Conservation (phyloP, 306 rosid species). For the Canavalia gladiata region DNA sequence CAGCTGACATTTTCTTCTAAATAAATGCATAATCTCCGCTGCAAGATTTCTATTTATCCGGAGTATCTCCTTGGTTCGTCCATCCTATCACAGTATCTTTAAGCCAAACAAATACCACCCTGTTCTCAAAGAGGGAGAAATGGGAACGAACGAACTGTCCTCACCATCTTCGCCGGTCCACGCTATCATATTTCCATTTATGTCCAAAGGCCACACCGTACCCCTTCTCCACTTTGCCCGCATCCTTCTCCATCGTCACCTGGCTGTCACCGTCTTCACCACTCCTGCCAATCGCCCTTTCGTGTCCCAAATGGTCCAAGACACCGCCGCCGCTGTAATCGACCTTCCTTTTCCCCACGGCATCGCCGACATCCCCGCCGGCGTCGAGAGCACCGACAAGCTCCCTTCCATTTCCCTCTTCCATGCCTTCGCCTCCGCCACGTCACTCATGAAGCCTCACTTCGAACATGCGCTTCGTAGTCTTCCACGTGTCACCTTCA, state of each 20-base stretch:
- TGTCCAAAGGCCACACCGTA: conserved; percentile 40
- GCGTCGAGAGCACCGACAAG: conserved; percentile 30
- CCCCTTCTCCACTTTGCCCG: conserved; percentile 35
- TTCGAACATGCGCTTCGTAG: background rate
- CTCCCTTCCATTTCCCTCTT: conserved; percentile 30
- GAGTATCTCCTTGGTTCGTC: too few relatives aligned
- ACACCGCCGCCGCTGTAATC: background rate
- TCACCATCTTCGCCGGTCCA: background rate
- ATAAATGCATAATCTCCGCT: too few relatives aligned
- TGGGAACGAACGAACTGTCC: too few relatives aligned
- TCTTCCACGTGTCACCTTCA: conserved; percentile 23
- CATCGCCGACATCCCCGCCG: background rate
- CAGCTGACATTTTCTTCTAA: too few relatives aligned
- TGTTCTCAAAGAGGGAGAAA: too few relatives aligned
- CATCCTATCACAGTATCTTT: too few relatives aligned
- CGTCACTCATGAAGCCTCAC: conserved; percentile 1
- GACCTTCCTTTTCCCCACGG: background rate
- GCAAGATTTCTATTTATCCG: too few relatives aligned
- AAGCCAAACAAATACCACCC: too few relatives aligned
- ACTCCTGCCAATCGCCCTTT: conserved; percentile 9
- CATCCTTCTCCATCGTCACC: background rate
- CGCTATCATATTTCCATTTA: conserved; percentile 7
- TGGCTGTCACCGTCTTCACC: conserved; percentile 30
- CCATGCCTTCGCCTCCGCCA: background rate
- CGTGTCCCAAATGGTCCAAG: background rate